Percentiles rank a stretch among this genome's conserved stretches.
phyloP scores from a whole-genome alignment of 805 yeast genomes.

The Pichia nanzhaoensis region DNA sequence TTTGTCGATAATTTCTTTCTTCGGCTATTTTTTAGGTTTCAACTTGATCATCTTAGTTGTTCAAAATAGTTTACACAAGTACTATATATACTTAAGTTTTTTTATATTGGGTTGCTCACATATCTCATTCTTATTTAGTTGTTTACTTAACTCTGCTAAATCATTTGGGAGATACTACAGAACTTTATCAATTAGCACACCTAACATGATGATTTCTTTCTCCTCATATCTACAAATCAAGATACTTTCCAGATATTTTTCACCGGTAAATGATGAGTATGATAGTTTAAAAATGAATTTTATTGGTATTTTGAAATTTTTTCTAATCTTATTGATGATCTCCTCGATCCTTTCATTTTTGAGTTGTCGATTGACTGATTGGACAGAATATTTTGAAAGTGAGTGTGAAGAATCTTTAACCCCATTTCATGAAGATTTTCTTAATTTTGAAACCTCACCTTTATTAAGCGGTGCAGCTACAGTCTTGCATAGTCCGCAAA shows the following conservation, averaged over 20 bases:
- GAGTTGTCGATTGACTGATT: conserved; percentile 27
- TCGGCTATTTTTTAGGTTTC: conserved; percentile 64
- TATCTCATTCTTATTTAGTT: conserved; percentile 59
- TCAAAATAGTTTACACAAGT: conserved; percentile 26
- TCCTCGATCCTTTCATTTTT: conserved; percentile 20
- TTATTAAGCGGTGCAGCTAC: conserved; percentile 29
- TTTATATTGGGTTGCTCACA: conserved; percentile 64
- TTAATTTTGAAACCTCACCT: conserved; percentile 30
- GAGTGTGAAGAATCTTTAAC: conserved; percentile 20
- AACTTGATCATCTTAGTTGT: conserved; percentile 38
- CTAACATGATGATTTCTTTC: conserved; percentile 41
- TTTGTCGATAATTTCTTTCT: conserved; percentile 52
- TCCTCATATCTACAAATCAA: conserved; percentile 28
- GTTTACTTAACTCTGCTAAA: conserved; percentile 73
- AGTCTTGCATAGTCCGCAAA: conserved; percentile 22
- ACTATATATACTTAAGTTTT: conserved; percentile 42
- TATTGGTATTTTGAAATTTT: conserved; percentile 18
- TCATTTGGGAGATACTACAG: conserved; percentile 59
- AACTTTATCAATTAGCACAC: conserved; percentile 78
- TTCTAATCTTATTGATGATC: conserved; percentile 14
- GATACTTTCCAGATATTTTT: conserved; percentile 18
- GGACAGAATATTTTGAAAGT: conserved; percentile 20
- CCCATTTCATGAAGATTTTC: conserved; percentile 19
- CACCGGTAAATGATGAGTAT: conserved; percentile 6
- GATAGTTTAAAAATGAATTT: conserved; percentile 17